Evolutionary conservation across 2,329 filamentous ascomycete genomes (phyloP), one percentile per base, ranked within the genome.

Genomic region (Epichloe sp.): DNA sequence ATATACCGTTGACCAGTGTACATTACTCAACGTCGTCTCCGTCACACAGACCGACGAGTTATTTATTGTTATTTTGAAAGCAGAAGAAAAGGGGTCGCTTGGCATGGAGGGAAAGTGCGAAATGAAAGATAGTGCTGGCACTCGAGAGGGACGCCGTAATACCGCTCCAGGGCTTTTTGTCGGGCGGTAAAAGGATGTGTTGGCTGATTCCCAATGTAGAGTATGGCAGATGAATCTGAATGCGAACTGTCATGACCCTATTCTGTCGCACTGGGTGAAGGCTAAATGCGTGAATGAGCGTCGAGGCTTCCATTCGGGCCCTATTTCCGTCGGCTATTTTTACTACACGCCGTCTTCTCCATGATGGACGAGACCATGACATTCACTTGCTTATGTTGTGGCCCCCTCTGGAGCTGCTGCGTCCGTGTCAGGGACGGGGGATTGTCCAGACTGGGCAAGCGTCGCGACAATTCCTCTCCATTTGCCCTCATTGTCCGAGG

Each of bases 11-110:
- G 40, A 61, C 59, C 53, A 47, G 35, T 67, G 64, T 67, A 67
- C 48, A 63, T 59, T 63, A 59, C 50, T 60, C 57, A 56, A 47
- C 41, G 50, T 56, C 58, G 59, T 59, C 59, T 64, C 54, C 56
- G 58, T 45, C 57, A 57, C 54, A 53, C 57, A 60, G 59, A 57
- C 61, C 60, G 59, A 48, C 44, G 34, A 19, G 31, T 37, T 42
- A 38, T 19, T 47, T 48, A 48, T 38, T 38, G 41, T 23, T 51
- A 34, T 44, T 40, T 31, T 48, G 15, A 38, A 47, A 48, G 38
- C 21, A 35, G 40, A 48, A 23, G 36, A 44, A 21, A 40, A 14
- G 48, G 47, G 48, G 40, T 37, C 38, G 38, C 43, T 48, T 19
- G 43, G 23, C 40, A 41, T 21, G 38, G 19, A 34, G 15, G 41